A percentile compares a stretch with the other conserved stretches of the same genome.
phyloP scores from a whole-genome alignment of 2,329 filamentous ascomycete genomes.

The Uncinocarpus reesii region DNA sequence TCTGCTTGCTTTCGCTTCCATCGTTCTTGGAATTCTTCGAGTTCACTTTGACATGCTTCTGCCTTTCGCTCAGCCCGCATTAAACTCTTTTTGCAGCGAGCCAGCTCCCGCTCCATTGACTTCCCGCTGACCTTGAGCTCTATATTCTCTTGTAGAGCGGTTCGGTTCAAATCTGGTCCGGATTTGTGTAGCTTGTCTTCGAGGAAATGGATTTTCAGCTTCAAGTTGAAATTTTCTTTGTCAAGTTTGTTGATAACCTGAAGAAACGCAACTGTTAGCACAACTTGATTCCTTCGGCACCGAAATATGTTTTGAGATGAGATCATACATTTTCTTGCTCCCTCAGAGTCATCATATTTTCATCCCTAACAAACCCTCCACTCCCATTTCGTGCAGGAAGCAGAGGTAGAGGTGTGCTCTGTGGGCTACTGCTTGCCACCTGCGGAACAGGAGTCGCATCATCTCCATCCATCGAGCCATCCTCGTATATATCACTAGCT shows the following conservation, averaged over 20 bases:
- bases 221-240: slow-evolving; percentile 96
- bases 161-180: slow-evolving; percentile 80
- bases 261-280: background rate
- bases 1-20: slow-evolving; percentile 65
- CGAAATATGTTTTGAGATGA: background rate
- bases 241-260: slow-evolving; percentile 82
- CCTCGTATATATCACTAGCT: slow-evolving; percentile 56
- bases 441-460: slow-evolving; percentile 65
- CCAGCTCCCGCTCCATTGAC: slow-evolving; percentile 78
- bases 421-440: slow-evolving; percentile 65
- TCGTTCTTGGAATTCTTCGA: slow-evolving; percentile 72
- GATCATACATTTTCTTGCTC: slow-evolving; percentile 63
- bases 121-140: slow-evolving; percentile 89
- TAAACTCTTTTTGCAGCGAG: slow-evolving; percentile 75
- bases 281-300: background rate
- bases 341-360: slow-evolving; percentile 75
- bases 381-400: slow-evolving; percentile 53
- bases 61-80: slow-evolving; percentile 74
- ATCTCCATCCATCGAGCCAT: slow-evolving; percentile 51
- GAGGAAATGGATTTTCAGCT: slow-evolving; percentile 93
- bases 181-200: slow-evolving; percentile 81
- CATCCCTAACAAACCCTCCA: slow-evolving; percentile 65
- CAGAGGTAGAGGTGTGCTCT: slow-evolving; percentile 70
- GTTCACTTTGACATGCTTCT: slow-evolving; percentile 70
- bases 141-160: slow-evolving; percentile 85